A percentile compares a stretch with the other conserved stretches of the same genome.
Conservation (phyloP, 2,329 filamentous ascomycete species). For the Byssothecium circinans region DNA sequence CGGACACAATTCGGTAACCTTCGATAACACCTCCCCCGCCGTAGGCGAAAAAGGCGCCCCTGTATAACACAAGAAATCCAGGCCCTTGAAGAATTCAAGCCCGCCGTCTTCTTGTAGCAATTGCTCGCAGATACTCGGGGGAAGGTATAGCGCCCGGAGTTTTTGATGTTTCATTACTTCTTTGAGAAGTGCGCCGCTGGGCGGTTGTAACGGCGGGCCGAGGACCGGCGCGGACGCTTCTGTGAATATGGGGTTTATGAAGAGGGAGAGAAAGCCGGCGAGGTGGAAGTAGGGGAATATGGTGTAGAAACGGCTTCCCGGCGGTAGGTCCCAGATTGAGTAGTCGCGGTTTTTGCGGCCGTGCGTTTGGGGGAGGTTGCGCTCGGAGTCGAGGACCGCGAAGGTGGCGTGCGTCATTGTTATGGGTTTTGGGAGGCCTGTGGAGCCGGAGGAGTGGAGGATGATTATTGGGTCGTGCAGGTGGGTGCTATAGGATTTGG, state of each 20-base stretch:
- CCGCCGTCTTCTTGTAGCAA: conserved; percentile 12
- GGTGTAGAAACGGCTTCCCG: conserved; percentile 13
- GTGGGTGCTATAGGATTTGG: conserved; percentile 19
- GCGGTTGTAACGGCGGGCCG: conserved; percentile 13
- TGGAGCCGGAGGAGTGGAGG: conserved; percentile 41
- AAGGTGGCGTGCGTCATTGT: conserved; percentile 17
- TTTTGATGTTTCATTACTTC: conserved; percentile 12
- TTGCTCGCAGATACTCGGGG: conserved; percentile 15
- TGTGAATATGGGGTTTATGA: conserved; percentile 18
- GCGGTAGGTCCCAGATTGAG: conserved; percentile 17
- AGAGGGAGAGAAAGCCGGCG: conserved; percentile 5
- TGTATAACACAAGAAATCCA: conserved; percentile 18
- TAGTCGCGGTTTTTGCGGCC: conserved; percentile 14
- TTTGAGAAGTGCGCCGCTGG: conserved; percentile 14
- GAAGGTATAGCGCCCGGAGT: conserved; percentile 16
- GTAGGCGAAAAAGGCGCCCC: conserved; percentile 13
- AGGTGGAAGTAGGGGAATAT: conserved; percentile 18
- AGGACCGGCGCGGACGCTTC: conserved; percentile 15
- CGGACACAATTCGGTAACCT: conserved; percentile 14
- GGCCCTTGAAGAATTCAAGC: conserved; percentile 15
- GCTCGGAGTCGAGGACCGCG: conserved; percentile 12
- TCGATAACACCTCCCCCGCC: conserved; percentile 12
- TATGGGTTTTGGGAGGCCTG: conserved; percentile 39
- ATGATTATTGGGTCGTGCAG: conserved; percentile 25
- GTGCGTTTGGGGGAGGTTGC: conserved; percentile 6